Evolutionary conservation across 495 filamentous ascomycete genomes (phyloP), one percentile per base, ranked within the genome.

Genomic region (Penicilliopsis zonata): DNA sequence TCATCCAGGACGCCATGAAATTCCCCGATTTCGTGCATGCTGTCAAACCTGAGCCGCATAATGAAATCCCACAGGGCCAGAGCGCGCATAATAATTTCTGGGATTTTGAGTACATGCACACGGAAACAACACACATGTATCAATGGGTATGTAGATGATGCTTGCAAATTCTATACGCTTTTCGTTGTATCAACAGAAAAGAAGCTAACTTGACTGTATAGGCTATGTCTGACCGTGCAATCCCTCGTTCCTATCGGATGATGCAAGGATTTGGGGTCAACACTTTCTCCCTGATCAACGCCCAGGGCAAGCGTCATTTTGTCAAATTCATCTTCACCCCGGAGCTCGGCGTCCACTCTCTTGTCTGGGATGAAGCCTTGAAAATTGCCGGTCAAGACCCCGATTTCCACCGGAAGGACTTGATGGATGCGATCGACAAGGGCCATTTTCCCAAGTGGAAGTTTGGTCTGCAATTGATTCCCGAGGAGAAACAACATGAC

Each of bases 221-320:
- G 25, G 25, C 25, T 4, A 27, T 27, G 25, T 27, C 25, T 5
- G 25, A 27, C n/a, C 68, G 78, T 2, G 69, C 55, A 13, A 85
- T 84, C 31, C 80, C 81, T 18, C 65, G 78, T 7, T 81, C 76
- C 2, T 79, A 63, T 42, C 72, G 71, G 13, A 84, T 83, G 77
- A 84, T 85, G 75, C 75, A 85, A 47, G 80, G 81, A 0, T 86
- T 84, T 37, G 80, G 81, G 15, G 80, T 85, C 33, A 82, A 85
- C 47, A 85, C 81, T 0, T 86, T 59, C 46, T 76, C 68, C 1
- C 56, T 86, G 3, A 59, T 66, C 30, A 83, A 83, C 34, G 63
- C 57, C 28, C 60, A 78, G 35, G 75, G 74, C 20, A 66, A 76
- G 41, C 62, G 72, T 15, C 53, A 63, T 28, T 83, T 83, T 42